Percentiles rank a stretch among this genome's conserved stretches.
Evolutionary conservation across 106 monocot genomes (phyloP).

Genomic region (Acanthochlamys bracteata): DNA sequence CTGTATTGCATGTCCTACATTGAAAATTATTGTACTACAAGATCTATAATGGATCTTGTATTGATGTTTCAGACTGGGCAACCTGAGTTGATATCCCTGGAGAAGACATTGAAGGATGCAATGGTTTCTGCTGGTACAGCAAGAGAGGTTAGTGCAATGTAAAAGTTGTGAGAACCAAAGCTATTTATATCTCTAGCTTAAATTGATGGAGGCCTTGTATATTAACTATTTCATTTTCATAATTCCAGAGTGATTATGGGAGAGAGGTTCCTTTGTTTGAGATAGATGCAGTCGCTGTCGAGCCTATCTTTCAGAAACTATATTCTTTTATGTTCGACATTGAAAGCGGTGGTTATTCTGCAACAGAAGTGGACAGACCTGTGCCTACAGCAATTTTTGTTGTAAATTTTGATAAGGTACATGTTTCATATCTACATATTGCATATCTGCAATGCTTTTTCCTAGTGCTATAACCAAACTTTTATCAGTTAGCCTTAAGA

Average conservation of each 20-base stretch:
- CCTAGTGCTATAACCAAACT: too few relatives aligned
- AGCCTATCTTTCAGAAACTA: conserved; percentile 49
- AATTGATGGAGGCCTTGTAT: too few relatives aligned
- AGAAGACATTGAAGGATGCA: conserved; percentile 73
- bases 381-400: conserved; percentile 61
- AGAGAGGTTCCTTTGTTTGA: conserved; percentile 77
- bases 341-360: conserved; percentile 47
- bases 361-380: conserved; percentile 62
- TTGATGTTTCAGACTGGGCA: conserved; percentile 79
- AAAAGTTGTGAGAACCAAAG: too few relatives aligned
- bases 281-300: conserved; percentile 66
- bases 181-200: too few relatives aligned
- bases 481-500: too few relatives aligned
- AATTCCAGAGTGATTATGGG: conserved; percentile 88
- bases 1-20: too few relatives aligned
- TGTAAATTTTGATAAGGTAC: conserved; percentile 86
- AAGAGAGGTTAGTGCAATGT: conserved; percentile 76
- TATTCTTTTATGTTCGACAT: conserved; percentile 65
- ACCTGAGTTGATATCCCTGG: conserved; percentile 78
- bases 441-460: neutral
- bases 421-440: neutral
- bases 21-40: too few relatives aligned
- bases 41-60: too few relatives aligned
- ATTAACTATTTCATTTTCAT: too few relatives aligned
- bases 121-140: conserved; percentile 69